Conservation (phyloP, 2,329 filamentous ascomycete genomes). For the Colletotrichum incanum region DNA sequence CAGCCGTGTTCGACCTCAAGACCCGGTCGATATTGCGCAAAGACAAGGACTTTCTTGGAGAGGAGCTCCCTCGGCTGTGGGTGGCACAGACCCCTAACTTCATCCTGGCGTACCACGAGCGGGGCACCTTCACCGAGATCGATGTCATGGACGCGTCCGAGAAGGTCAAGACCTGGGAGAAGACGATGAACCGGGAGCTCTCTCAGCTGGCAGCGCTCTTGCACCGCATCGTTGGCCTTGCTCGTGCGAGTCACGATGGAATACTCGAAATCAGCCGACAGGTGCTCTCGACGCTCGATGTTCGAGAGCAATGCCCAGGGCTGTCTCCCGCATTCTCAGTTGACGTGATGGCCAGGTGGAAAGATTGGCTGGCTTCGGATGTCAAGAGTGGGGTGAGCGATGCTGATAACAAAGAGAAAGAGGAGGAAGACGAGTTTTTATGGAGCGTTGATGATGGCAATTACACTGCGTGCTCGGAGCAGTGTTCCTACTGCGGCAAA, state of each 20-base stretch:
- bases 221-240: slow-evolving; percentile 30
- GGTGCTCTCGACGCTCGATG: background rate
- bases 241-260: slow-evolving; percentile 4
- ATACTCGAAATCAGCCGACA: slow-evolving; percentile 35
- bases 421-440: slow-evolving; percentile 7
- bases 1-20: slow-evolving; percentile 60
- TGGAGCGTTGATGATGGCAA: slow-evolving; percentile 26
- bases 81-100: slow-evolving; percentile 56
- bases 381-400: background rate
- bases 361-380: slow-evolving; percentile 4
- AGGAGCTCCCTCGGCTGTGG: slow-evolving; percentile 62
- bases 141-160: slow-evolving; percentile 51
- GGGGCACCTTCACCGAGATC: slow-evolving; percentile 55
- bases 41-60: slow-evolving; percentile 49
- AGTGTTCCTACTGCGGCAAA: slow-evolving; percentile 40
- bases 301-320: slow-evolving; percentile 21
- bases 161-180: slow-evolving; percentile 56
- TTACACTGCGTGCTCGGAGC: slow-evolving; percentile 41
- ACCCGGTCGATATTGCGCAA: slow-evolving; percentile 54
- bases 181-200: slow-evolving; percentile 49
- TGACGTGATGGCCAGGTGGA: slow-evolving; percentile 23
- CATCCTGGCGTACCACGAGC: slow-evolving; percentile 58
- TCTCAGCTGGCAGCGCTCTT: slow-evolving; percentile 50
- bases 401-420: background rate
- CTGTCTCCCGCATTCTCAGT: slow-evolving; percentile 15